A percentile compares a stretch with the other conserved stretches of the same genome.
phyloP scores from a whole-genome alignment of 768 basidiomycete genomes.

The Suillus paluster region DNA sequence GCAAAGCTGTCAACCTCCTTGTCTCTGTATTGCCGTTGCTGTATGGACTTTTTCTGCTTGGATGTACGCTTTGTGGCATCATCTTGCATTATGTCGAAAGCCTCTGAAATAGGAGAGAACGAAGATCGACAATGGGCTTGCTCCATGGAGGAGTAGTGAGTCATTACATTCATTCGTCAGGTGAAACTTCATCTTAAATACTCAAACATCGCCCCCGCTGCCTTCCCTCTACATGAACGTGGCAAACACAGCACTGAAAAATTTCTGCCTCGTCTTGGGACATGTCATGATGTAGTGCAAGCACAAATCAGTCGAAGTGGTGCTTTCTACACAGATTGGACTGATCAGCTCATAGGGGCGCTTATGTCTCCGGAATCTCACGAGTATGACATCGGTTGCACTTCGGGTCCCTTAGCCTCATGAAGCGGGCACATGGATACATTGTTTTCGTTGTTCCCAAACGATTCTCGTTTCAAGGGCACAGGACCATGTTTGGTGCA shows the following conservation, averaged over 20 bases:
- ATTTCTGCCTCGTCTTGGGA: background rate
- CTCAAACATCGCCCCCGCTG: background rate
- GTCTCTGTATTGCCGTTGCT: slow-evolving; percentile 6
- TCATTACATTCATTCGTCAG: background rate
- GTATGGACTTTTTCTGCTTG: background rate
- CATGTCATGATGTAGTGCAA: background rate
- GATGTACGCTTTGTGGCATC: background rate
- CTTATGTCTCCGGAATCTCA: background rate
- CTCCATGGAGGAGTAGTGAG: background rate
- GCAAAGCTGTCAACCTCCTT: background rate
- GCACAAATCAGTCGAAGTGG: background rate
- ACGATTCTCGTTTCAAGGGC: background rate
- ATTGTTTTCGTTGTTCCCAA: slow-evolving; percentile 1
- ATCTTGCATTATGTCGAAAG: background rate
- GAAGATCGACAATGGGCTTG: background rate
- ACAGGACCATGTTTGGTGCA: background rate
- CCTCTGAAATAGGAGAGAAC: background rate
- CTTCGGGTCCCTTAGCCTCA: background rate
- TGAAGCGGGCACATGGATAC: background rate
- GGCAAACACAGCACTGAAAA: slow-evolving; percentile 3
- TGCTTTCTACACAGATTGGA: background rate
- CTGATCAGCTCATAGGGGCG: too few species aligned
- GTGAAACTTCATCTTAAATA: background rate
- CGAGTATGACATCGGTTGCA: background rate
- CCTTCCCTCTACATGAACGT: background rate